These are phyloP conservation scores for Didymella segeticola DNA, from an alignment of 2,329 filamentous ascomycete genomes.

Conservation along the genomic window DNA sequence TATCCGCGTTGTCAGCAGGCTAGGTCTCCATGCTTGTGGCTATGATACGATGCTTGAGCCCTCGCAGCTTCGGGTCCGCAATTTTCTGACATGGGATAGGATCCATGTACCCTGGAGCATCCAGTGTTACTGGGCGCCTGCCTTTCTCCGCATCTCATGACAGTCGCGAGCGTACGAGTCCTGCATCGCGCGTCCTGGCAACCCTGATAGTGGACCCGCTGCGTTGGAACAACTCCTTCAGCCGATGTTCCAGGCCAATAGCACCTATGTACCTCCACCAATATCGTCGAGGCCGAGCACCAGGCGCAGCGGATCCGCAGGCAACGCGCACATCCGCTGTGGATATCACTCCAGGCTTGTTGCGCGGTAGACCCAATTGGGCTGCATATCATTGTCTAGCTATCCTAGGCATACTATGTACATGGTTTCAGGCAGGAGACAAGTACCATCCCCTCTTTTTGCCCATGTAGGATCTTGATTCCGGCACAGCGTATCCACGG, in stretches of 20 bases:
- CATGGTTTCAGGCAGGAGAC: constrained; percentile 19
- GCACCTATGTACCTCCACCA: constrained; percentile 18
- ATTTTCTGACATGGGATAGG: constrained; percentile 21
- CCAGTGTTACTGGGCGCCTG: constrained; percentile 18
- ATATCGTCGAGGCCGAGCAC: constrained; percentile 10
- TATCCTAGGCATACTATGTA: constrained; percentile 12
- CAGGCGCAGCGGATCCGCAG: constrained; percentile 41
- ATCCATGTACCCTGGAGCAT: constrained; percentile 21
- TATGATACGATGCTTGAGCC: constrained; percentile 3
- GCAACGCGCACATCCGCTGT: constrained; percentile 17
- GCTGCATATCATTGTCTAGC: constrained; percentile 17
- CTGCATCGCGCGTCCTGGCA: constrained; percentile 31
- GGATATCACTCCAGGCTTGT: constrained; percentile 15
- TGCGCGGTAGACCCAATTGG: constrained; percentile 18
- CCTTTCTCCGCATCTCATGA: constrained; percentile 36
- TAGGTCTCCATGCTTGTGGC: constrained; percentile 5
- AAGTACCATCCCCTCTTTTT: constrained; percentile 35
- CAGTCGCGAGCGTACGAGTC: constrained; percentile 18
- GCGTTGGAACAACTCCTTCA: constrained; percentile 25
- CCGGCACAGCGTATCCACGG: constrained; percentile 21
- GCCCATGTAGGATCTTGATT: constrained; percentile 28
- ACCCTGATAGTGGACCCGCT: constrained; percentile 28
- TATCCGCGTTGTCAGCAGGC: constrained; percentile 8
- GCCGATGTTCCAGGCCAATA: constrained; percentile 31
- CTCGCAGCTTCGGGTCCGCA: constrained; percentile 36